Conservation (phyloP, 306 rosid species). For the Vigna reflexopilosa region DNA sequence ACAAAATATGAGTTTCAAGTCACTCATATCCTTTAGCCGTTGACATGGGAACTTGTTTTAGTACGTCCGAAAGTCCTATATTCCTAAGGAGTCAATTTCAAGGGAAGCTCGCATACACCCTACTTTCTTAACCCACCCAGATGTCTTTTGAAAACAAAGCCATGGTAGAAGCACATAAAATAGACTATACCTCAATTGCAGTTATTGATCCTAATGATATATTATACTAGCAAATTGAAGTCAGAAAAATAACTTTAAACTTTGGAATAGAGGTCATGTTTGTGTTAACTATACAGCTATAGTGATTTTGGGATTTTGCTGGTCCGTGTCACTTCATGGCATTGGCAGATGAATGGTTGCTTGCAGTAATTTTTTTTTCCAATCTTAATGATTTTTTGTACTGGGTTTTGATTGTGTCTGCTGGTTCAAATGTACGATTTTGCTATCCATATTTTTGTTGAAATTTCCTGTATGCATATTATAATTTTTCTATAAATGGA, state of each 20-base stretch:
- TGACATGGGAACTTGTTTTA: too few relatives aligned
- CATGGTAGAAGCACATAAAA: too few relatives aligned
- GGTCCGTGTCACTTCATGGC: neutral
- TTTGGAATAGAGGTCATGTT: neutral
- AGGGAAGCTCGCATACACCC: too few relatives aligned
- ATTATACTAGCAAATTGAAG: too few relatives aligned
- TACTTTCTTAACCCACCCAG: too few relatives aligned
- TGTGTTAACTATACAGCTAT: neutral
- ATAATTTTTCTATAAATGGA: neutral
- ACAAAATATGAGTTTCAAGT: too few relatives aligned
- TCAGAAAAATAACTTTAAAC: neutral
- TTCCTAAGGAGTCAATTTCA: too few relatives aligned
- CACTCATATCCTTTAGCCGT: too few relatives aligned
- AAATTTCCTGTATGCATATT: neutral
- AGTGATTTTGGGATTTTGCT: neutral
- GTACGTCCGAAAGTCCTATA: too few relatives aligned
- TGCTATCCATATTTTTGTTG: constrained; percentile 22
- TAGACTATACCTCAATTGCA: too few relatives aligned
- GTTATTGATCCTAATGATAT: too few relatives aligned
- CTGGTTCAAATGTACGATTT: neutral
- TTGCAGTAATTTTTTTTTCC: neutral
- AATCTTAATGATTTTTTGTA: neutral
- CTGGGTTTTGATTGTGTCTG: neutral
- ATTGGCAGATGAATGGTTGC: constrained; percentile 11
- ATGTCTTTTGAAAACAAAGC: too few relatives aligned